Evolutionary conservation across 1,284 basidiomycete genomes (phyloP).

Genomic region (Leucocoprinus gongylophorus): DNA sequence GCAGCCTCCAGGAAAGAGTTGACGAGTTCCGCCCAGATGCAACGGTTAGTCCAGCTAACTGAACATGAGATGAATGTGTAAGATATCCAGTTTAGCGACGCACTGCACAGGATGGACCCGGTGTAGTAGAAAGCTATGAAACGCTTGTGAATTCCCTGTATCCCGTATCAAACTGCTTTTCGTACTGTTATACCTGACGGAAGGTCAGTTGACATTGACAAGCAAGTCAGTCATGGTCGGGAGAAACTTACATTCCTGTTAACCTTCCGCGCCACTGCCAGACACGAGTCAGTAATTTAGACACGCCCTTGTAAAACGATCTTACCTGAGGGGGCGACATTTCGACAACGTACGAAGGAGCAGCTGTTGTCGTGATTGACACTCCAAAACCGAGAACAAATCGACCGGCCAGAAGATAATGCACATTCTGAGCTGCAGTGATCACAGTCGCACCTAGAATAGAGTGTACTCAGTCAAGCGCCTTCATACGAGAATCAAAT

Average conservation of each 20-base stretch:
- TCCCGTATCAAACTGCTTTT: background rate
- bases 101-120: constrained; percentile 38
- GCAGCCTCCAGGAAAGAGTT: constrained; percentile 42
- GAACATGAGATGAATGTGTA: constrained; percentile 12
- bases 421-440: constrained; percentile 34
- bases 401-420: constrained; percentile 39
- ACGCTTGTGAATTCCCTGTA: background rate
- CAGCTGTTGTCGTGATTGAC: constrained; percentile 42
- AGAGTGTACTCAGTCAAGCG: background rate
- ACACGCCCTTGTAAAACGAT: background rate
- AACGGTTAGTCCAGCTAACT: constrained; percentile 37
- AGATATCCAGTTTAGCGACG: constrained; percentile 10
- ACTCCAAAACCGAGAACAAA: constrained; percentile 48
- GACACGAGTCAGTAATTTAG: background rate
- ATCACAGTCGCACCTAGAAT: constrained; percentile 36
- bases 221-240: background rate
- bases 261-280: constrained; percentile 49
- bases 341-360: constrained; percentile 43
- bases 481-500: background rate
- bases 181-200: constrained; percentile 31
- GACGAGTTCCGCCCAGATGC: constrained; percentile 37
- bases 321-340: constrained; percentile 51
- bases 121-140: constrained; percentile 39
- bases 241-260: constrained; percentile 39
- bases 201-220: background rate